These are phyloP conservation scores for Aeminium ludgeri DNA, from an alignment of 495 filamentous ascomycete genomes.

Conservation along the genomic window DNA sequence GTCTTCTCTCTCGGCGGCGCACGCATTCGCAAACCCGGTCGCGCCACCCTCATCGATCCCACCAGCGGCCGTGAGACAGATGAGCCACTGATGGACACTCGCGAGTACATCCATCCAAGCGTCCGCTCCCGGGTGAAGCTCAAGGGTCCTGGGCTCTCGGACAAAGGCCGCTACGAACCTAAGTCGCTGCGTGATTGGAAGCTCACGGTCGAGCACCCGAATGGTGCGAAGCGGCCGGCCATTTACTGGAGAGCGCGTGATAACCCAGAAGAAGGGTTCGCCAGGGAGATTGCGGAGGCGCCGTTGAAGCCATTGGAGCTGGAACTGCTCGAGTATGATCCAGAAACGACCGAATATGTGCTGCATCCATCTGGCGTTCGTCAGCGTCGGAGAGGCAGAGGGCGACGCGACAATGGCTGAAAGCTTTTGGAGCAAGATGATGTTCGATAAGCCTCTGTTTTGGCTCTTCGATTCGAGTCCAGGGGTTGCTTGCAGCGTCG, in stretches of 20 bases:
- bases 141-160: slow-evolving; percentile 40
- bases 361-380: slow-evolving; percentile 15
- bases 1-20: slow-evolving; percentile 37
- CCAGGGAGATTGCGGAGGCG: slow-evolving; percentile 20
- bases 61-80: slow-evolving; percentile 27
- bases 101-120: slow-evolving; percentile 47
- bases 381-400: slow-evolving; percentile 3
- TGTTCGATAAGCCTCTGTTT: too few relatives aligned
- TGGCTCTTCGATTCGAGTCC: too few relatives aligned
- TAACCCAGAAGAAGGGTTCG: slow-evolving; percentile 14
- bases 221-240: slow-evolving; percentile 14
- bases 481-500: not conserved
- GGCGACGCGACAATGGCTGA: not conserved
- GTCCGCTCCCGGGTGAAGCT: slow-evolving; percentile 39
- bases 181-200: slow-evolving; percentile 33
- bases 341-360: slow-evolving; percentile 23
- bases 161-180: slow-evolving; percentile 36
- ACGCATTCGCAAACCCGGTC: slow-evolving; percentile 38
- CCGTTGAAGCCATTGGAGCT: slow-evolving; percentile 24
- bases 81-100: slow-evolving; percentile 37
- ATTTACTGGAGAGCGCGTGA: slow-evolving; percentile 22
- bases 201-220: slow-evolving; percentile 21
- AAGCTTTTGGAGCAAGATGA: not conserved
- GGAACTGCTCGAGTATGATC: slow-evolving; percentile 22
- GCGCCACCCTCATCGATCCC: slow-evolving; percentile 39